phyloP scores from a whole-genome alignment of 2,329 filamentous ascomycete genomes.

The Thermothelomyces thermophilus region DNA sequence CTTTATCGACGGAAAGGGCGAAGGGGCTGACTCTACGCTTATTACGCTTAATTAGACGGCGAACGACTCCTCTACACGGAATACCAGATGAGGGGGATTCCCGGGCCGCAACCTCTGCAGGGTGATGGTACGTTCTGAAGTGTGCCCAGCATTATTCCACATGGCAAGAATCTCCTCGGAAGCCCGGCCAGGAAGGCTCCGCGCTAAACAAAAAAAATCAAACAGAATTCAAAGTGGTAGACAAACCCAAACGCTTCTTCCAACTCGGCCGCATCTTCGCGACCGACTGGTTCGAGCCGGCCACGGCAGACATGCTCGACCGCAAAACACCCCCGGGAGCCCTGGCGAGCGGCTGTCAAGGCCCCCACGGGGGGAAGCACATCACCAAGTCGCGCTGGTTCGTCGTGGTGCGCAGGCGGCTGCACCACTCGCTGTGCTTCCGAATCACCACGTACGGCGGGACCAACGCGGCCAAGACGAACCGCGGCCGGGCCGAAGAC shows the following conservation, averaged over 20 bases:
- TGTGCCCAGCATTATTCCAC: not conserved
- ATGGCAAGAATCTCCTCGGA: not conserved
- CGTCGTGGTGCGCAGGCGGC: slow-evolving; percentile 24
- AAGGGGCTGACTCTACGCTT: not conserved
- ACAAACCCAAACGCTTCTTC: slow-evolving; percentile 27
- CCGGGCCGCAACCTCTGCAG: slow-evolving; percentile 3
- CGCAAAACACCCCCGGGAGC: not conserved
- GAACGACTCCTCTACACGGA: slow-evolving; percentile 1
- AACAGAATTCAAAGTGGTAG: slow-evolving; percentile 22
- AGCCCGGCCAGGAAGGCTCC: not conserved
- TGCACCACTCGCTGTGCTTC: slow-evolving; percentile 26
- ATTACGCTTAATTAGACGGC: no score
- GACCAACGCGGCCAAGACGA: slow-evolving; percentile 3
- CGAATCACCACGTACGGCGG: slow-evolving; percentile 22
- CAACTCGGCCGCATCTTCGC: slow-evolving; percentile 26
- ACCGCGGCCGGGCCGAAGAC: slow-evolving; percentile 15
- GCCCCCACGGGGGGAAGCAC: slow-evolving; percentile 19
- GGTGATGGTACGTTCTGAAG: slow-evolving; percentile 13
- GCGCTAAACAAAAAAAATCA: not conserved
- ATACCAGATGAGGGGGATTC: not conserved
- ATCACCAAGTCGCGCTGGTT: slow-evolving; percentile 26
- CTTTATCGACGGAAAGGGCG: not conserved
- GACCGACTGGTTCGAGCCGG: slow-evolving; percentile 27
- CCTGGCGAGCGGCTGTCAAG: slow-evolving; percentile 15
- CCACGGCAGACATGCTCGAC: not conserved